A percentile compares a stretch with the other conserved stretches of the same genome.
Evolutionary conservation across 2,329 filamentous ascomycete genomes (phyloP).

Genomic region (Chaetomiaceae sp.): DNA sequence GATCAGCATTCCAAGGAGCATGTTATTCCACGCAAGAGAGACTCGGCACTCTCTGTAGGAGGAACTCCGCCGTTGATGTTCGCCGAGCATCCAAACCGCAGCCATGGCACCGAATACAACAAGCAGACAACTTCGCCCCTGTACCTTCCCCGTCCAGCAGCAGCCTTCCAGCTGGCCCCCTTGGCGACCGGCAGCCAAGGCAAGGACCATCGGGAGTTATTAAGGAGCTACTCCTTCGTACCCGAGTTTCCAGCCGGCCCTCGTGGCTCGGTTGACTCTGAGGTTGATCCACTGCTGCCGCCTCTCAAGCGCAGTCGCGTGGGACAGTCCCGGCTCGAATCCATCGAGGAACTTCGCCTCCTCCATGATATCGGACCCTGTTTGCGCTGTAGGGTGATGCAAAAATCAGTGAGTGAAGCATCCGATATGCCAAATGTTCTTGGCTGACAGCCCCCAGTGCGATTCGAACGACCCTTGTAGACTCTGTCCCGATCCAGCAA

Average conservation of each 20-base stretch:
- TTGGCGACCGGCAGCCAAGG: slow-evolving; percentile 33
- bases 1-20: slow-evolving; percentile 50
- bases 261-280: slow-evolving; percentile 42
- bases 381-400: slow-evolving; percentile 47
- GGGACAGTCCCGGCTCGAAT: slow-evolving; percentile 51
- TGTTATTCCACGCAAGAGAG: slow-evolving; percentile 38
- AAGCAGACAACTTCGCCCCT: slow-evolving; percentile 37
- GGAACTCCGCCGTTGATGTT: slow-evolving; percentile 36
- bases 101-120: slow-evolving; percentile 33
- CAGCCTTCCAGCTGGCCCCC: slow-evolving; percentile 34
- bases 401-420: slow-evolving; percentile 40
- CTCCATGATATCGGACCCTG: slow-evolving; percentile 46
- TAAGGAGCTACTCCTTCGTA: slow-evolving; percentile 39
- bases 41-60: slow-evolving; percentile 42
- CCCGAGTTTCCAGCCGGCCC: slow-evolving; percentile 36
- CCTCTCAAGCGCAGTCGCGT: slow-evolving; percentile 51
- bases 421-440: background rate
- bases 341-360: slow-evolving; percentile 53
- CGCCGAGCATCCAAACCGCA: slow-evolving; percentile 32
- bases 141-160: slow-evolving; percentile 37
- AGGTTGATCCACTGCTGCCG: slow-evolving; percentile 49
- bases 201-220: slow-evolving; percentile 40
- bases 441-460: slow-evolving; percentile 40
- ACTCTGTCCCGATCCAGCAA: slow-evolving; percentile 40
- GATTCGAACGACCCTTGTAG: slow-evolving; percentile 48